A percentile compares a stretch with the other conserved stretches of the same genome.
These are phyloP conservation scores for Cyberlindnera euphorbiiphila DNA, from an alignment of 805 yeast species.

Conservation along the genomic window DNA sequence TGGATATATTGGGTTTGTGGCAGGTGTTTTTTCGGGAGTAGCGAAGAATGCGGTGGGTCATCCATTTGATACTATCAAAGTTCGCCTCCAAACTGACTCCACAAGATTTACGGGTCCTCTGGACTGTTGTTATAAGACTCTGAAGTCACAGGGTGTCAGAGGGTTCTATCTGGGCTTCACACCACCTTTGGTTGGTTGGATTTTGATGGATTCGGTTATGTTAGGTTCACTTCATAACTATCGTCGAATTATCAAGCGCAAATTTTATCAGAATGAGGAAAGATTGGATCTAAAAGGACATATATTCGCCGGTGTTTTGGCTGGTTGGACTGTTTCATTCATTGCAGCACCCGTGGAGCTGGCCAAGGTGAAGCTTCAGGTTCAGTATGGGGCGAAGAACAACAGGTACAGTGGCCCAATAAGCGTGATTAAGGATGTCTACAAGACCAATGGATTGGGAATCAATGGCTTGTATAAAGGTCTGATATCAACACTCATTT, in stretches of 20 bases:
- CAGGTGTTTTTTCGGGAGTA: conserved; percentile 85
- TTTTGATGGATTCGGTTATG: conserved; percentile 88
- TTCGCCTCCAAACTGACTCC: conserved; percentile 74
- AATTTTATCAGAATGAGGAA: conserved; percentile 53
- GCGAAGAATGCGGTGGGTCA: conserved; percentile 89
- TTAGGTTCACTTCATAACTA: conserved; percentile 82
- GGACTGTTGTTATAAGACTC: conserved; percentile 73
- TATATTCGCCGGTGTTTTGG: conserved; percentile 66
- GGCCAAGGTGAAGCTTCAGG: conserved; percentile 83
- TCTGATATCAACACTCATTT: conserved; percentile 77
- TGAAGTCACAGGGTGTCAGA: conserved; percentile 65
- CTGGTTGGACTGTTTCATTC: conserved; percentile 89
- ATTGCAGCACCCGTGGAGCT: conserved; percentile 96
- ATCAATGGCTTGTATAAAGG: conserved; percentile 77
- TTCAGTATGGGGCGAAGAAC: conserved; percentile 77
- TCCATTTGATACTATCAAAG: conserved; percentile 89
- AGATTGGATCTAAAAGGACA: conserved; percentile 74
- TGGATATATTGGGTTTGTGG: conserved; percentile 66
- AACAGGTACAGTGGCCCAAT: conserved; percentile 73
- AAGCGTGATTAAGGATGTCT: conserved; percentile 61
- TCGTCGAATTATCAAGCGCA: conserved; percentile 60
- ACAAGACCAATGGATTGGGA: conserved; percentile 50
- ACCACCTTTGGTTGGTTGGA: conserved; percentile 93
- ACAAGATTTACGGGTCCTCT: conserved; percentile 74
- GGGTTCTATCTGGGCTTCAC: conserved; percentile 90